phyloP scores from a whole-genome alignment of 148 eudicot genomes.

The Camellia lanceoleosa region DNA sequence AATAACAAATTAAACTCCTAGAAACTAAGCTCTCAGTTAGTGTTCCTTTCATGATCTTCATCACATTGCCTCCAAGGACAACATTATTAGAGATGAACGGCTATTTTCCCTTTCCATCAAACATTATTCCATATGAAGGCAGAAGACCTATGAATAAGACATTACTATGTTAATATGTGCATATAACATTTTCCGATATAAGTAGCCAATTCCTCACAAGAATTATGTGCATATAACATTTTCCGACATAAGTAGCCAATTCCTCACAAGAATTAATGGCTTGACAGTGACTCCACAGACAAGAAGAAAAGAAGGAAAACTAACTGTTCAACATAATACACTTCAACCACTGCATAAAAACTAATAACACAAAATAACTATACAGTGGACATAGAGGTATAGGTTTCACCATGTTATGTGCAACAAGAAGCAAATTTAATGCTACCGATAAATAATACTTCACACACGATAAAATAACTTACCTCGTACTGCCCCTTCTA shows the following conservation, averaged over 20 bases:
- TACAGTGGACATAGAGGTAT: background rate
- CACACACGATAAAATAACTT: constrained; percentile 12
- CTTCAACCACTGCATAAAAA: background rate
- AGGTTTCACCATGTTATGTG: background rate
- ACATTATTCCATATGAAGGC: background rate
- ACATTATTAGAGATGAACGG: background rate
- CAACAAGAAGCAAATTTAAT: too few species aligned
- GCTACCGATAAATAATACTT: background rate
- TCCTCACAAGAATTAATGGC: background rate
- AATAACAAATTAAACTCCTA: too few species aligned
- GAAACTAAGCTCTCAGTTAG: too few species aligned
- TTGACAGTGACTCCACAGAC: background rate
- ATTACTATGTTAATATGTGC: background rate
- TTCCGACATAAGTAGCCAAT: background rate
- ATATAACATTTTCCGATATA: background rate
- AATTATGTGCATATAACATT: background rate
- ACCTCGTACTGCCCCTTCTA: constrained; percentile 32
- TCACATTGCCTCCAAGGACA: too few species aligned
- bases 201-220: background rate
- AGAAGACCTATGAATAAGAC: background rate
- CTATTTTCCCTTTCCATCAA: background rate
- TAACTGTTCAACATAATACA: background rate
- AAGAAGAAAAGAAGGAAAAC: background rate
- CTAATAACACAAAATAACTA: background rate
- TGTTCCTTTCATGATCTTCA: too few species aligned